phyloP scores from a whole-genome alignment of 768 basidiomycete species.

The Rhodotorula diobovata region DNA sequence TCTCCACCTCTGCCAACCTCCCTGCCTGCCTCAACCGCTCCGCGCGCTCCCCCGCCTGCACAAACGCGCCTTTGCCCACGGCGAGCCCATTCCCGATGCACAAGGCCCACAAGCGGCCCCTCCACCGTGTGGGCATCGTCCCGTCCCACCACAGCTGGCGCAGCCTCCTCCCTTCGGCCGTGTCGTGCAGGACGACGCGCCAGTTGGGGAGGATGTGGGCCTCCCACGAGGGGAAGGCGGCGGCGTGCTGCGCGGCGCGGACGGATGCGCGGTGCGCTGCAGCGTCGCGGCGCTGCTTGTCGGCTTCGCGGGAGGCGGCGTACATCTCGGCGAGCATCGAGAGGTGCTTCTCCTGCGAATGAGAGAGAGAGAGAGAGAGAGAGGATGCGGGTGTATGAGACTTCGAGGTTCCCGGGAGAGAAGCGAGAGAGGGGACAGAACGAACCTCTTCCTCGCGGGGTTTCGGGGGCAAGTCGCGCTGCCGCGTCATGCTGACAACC shows the following conservation, averaged over 20 bases:
- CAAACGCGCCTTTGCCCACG: constrained; percentile 65
- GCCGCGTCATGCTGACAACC: constrained; percentile 78
- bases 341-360: constrained; percentile 59
- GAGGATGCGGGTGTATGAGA: neutral
- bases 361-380: neutral
- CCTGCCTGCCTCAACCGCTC: constrained; percentile 64
- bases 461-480: constrained; percentile 79
- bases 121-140: constrained; percentile 68
- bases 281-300: constrained; percentile 61
- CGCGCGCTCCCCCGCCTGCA: constrained; percentile 48
- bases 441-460: constrained; percentile 61
- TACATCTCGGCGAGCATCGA: constrained; percentile 85
- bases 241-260: constrained; percentile 64
- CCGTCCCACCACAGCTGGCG: constrained; percentile 77
- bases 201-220: constrained; percentile 75
- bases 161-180: neutral
- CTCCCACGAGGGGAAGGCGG: constrained; percentile 70
- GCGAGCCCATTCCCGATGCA: constrained; percentile 80
- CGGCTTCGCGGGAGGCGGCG: constrained; percentile 64
- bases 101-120: constrained; percentile 74
- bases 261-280: constrained; percentile 58
- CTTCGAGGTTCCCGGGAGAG: too few species aligned
- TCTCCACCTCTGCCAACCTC: neutral
- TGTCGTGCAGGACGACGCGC: constrained; percentile 56
- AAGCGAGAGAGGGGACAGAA: neutral